These are phyloP conservation scores for Cynanchum wilfordii DNA, from an alignment of 257 asterid species.

Conservation along the genomic window DNA sequence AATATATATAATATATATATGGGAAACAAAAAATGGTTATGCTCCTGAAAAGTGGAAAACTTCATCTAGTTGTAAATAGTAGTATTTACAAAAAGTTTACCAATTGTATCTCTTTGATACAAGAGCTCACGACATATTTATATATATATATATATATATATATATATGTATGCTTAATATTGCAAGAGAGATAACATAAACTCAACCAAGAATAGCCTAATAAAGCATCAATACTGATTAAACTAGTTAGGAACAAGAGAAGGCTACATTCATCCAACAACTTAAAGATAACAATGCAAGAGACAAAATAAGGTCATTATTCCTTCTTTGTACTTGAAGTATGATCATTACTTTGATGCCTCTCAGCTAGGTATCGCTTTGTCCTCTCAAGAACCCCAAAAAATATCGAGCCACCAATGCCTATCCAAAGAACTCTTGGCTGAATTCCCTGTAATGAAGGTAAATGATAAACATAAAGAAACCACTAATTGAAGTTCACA, in stretches of 20 bases:
- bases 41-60: too few species aligned
- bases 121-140: too few species aligned
- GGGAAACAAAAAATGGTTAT: too few species aligned
- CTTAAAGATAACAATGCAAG: too few species aligned
- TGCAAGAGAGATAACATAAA: too few species aligned
- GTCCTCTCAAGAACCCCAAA: constrained; percentile 90
- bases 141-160: too few species aligned
- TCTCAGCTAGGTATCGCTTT: constrained; percentile 58
- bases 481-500: neutral
- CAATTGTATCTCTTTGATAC: too few species aligned
- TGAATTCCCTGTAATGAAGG: constrained; percentile 58
- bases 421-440: constrained; percentile 98
- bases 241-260: neutral
- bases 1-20: too few species aligned
- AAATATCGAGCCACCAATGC: constrained; percentile 96
- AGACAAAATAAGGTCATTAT: neutral
- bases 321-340: constrained; percentile 31
- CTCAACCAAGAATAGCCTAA: too few species aligned
- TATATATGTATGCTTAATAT: too few species aligned
- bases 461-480: neutral
- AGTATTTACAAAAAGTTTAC: too few species aligned
- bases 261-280: neutral
- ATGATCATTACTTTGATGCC: constrained; percentile 37
- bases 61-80: too few species aligned
- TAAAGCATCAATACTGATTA: neutral